A percentile compares a stretch with the other conserved stretches of the same genome.
These are phyloP conservation scores for Paxillus rubicundulus DNA, from an alignment of 768 basidiomycete genomes.

Conservation along the genomic window DNA sequence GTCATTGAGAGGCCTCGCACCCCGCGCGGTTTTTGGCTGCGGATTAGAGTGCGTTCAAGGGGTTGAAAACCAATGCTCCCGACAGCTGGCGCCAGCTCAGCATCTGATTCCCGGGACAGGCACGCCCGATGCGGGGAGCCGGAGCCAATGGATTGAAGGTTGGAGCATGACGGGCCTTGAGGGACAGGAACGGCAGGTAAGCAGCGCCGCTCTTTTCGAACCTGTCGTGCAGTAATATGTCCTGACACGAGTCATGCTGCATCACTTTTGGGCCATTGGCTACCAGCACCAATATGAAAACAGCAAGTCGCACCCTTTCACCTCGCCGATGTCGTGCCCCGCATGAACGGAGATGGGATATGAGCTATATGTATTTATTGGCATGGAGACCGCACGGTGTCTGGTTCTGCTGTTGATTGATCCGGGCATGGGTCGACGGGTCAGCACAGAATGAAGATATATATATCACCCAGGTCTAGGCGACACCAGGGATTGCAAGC, in stretches of 20 bases:
- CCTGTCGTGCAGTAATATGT: background rate
- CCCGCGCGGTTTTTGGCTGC: conserved; percentile 9
- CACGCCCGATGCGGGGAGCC: background rate
- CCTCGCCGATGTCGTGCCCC: background rate
- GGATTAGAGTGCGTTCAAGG: conserved; percentile 17
- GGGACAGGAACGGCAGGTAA: too few relatives aligned
- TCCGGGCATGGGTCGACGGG: background rate
- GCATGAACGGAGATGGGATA: background rate
- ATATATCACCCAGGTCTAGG: background rate
- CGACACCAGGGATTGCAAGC: too few relatives aligned
- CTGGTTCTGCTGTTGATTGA: background rate
- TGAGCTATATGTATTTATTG: background rate
- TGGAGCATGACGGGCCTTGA: too few relatives aligned
- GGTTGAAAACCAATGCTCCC: conserved; percentile 10
- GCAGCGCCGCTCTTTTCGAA: too few relatives aligned
- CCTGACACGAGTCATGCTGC: background rate
- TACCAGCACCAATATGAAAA: background rate
- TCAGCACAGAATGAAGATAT: background rate
- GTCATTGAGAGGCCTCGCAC: conserved; percentile 18
- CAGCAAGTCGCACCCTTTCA: background rate
- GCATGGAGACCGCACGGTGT: background rate
- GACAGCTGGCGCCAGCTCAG: conserved; percentile 4
- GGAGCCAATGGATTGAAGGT: too few relatives aligned
- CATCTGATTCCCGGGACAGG: conserved; percentile 24
- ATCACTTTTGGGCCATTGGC: conserved; percentile 4